Conservation (phyloP, 1,284 basidiomycete species). For the Cutaneotrichosporon sp. region DNA sequence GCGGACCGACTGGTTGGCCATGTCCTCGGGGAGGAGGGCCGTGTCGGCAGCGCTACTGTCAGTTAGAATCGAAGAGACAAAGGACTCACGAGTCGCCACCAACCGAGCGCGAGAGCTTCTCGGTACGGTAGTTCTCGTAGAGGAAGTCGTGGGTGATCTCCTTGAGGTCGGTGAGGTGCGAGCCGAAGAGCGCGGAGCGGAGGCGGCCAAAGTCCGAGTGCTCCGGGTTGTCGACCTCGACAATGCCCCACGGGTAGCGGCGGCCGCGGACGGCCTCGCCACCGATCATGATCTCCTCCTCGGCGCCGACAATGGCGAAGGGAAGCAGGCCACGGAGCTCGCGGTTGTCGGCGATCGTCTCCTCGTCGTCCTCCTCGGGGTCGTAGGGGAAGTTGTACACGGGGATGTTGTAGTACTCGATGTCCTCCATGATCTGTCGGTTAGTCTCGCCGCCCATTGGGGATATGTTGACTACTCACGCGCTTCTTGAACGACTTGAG, state of each 20-base stretch:
- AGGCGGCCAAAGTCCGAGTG: constrained; percentile 97
- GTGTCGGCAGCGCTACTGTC: constrained; percentile 62
- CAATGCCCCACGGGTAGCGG: constrained; percentile 96
- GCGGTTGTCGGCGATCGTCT: constrained; percentile 96
- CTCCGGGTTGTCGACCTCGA: constrained; percentile 97
- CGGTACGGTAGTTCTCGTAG: constrained; percentile 76
- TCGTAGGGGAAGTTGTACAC: constrained; percentile 99
- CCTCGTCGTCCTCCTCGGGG: constrained; percentile 98
- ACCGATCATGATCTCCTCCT: constrained; percentile 92
- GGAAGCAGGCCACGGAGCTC: constrained; percentile 88
- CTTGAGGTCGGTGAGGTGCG: constrained; percentile 92
- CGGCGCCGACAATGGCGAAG: constrained; percentile 96
- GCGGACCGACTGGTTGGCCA: constrained; percentile 93
- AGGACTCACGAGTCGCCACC: constrained; percentile 70
- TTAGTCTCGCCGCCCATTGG: neutral
- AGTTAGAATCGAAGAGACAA: constrained; percentile 8
- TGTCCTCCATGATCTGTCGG: constrained; percentile 94
- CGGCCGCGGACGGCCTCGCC: constrained; percentile 89
- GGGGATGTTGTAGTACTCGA: constrained; percentile 97
- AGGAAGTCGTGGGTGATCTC: constrained; percentile 87
- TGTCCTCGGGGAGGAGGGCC: constrained; percentile 86
- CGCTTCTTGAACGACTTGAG: constrained; percentile 95
- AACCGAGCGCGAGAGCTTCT: constrained; percentile 93
- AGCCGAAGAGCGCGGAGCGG: constrained; percentile 86
- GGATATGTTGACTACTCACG: constrained; percentile 59